Conservation (phyloP, 768 basidiomycete species). For the Mycena pura region DNA sequence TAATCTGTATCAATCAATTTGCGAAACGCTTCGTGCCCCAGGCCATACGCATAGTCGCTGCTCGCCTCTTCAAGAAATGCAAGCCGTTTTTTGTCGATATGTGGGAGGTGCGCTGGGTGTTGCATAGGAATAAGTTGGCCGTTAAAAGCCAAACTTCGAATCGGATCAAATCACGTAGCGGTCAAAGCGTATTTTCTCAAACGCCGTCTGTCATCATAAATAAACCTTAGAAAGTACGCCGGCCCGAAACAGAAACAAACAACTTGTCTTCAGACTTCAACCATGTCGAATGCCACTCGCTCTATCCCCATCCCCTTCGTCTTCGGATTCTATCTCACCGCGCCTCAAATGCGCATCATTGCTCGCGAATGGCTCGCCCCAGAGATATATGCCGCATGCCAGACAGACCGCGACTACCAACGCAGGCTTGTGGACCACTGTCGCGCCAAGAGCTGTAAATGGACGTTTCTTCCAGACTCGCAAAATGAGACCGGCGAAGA, state of each 20-base stretch:
- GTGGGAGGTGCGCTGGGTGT: conserved; percentile 9
- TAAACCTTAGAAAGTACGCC: too few species aligned
- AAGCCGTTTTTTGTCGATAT: conserved; percentile 11
- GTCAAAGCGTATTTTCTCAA: not conserved
- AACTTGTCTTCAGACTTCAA: too few species aligned
- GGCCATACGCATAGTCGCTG: conserved; percentile 19
- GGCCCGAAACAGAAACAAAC: too few species aligned
- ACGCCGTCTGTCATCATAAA: too few species aligned
- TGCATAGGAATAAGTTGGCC: conserved; percentile 6
- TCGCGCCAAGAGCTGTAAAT: not conserved
- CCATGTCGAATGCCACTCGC: not conserved
- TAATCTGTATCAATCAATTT: conserved; percentile 10
- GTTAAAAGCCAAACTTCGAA: not conserved
- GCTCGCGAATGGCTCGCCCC: not conserved
- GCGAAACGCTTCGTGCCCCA: conserved; percentile 11
- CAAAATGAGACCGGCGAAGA: not conserved
- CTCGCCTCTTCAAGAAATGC: conserved; percentile 7
- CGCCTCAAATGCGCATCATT: not conserved
- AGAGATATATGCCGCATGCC: not conserved
- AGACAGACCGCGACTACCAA: not conserved
- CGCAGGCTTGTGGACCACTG: not conserved
- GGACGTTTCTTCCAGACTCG: not conserved
- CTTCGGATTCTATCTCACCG: not conserved
- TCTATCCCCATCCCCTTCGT: not conserved
- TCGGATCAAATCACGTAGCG: not conserved